Base-by-base conservation (phyloP, 192 early-diverging fungal species). In the Entomortierella parvispora region DNA sequence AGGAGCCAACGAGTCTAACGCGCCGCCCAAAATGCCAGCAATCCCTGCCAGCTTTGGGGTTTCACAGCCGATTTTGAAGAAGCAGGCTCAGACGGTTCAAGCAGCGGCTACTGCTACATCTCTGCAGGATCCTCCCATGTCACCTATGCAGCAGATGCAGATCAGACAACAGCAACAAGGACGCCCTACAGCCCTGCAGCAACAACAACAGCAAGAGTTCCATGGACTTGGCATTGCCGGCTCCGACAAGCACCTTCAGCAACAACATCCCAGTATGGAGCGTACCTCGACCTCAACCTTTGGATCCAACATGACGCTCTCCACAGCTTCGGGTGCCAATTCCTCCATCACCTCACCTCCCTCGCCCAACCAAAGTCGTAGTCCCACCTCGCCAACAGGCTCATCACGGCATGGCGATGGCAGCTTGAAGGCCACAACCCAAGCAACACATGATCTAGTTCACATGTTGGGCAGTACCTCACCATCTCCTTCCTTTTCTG, bases 161-260 rank as follows among this genome's bases (percentile, higher is more conserved):
- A 11, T 44, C 20, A 51, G 51, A 9, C 50, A 47, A 42, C 57
- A 42, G 48, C 74, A 61, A 57, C 14, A 63, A 66, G n/a, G 20
- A 29, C 45, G 25, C 23, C 9, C 20, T 31, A 20, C 33, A 40
- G 44, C 12, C 7, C 51, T 60, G 43, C 4, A 65, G 10, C 45
- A 45, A 23, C 50, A 12, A 14, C 51, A 65, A 42, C 4, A 65
- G 10, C 45, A 45, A 23, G 58, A 53, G n/a, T 42, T 62, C 6
- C 51, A 66, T 34, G 56, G 71, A 15, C 69, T 77, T 31, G 78
- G 71, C n/a, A 79, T 79, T 18, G 65, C 76, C 8, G 51, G 70
- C 25, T 42, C 45, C 57, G 49, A 20, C n/a, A n/a, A n/a, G n/a
- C n/a, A n/a, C n/a, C n/a, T n/a, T n/a, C n/a, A n/a, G n/a, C n/a